A percentile compares a stretch with the other conserved stretches of the same genome.
Conservation (phyloP, 2,329 filamentous ascomycete genomes). For the Stachybotrys chartarum region DNA sequence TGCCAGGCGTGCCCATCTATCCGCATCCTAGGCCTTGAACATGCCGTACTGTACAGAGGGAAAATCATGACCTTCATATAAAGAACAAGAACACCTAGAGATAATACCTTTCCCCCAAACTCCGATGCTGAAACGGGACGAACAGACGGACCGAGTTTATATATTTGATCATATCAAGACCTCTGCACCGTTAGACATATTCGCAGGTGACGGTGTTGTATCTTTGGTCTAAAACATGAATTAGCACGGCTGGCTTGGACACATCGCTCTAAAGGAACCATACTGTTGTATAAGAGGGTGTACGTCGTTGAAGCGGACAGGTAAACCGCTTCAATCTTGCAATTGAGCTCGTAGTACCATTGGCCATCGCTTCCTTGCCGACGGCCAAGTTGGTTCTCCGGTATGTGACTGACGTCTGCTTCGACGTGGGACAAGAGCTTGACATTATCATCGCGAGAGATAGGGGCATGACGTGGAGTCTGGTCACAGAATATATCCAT, state of each 20-base stretch:
- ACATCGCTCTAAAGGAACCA: slow-evolving; percentile 5
- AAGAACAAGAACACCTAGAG: neutral
- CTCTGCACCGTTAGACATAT: slow-evolving; percentile 24
- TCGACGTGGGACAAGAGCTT: slow-evolving; percentile 26
- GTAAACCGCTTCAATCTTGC: slow-evolving; percentile 33
- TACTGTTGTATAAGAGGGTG: slow-evolving; percentile 34
- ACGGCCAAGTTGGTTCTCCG: slow-evolving; percentile 21
- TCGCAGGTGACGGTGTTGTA: slow-evolving; percentile 35
- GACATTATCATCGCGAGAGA: slow-evolving; percentile 28
- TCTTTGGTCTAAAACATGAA: slow-evolving; percentile 19
- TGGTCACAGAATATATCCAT: slow-evolving; percentile 29
- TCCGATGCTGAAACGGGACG: neutral
- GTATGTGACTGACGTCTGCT: slow-evolving; percentile 33
- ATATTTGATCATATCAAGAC: neutral
- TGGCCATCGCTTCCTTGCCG: slow-evolving; percentile 2
- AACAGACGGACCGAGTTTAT: neutral
- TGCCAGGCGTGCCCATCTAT: too few species aligned
- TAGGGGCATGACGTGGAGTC: slow-evolving; percentile 21
- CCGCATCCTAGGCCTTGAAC: too few species aligned
- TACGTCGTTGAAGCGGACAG: slow-evolving; percentile 34
- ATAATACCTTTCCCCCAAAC: neutral
- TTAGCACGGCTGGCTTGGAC: neutral
- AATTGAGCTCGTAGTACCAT: slow-evolving; percentile 31
- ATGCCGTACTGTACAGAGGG: too few species aligned
- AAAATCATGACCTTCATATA: neutral